These are phyloP conservation scores for Microstegium vimineum DNA, from an alignment of 176 grass and related monocot species.

Conservation along the genomic window DNA sequence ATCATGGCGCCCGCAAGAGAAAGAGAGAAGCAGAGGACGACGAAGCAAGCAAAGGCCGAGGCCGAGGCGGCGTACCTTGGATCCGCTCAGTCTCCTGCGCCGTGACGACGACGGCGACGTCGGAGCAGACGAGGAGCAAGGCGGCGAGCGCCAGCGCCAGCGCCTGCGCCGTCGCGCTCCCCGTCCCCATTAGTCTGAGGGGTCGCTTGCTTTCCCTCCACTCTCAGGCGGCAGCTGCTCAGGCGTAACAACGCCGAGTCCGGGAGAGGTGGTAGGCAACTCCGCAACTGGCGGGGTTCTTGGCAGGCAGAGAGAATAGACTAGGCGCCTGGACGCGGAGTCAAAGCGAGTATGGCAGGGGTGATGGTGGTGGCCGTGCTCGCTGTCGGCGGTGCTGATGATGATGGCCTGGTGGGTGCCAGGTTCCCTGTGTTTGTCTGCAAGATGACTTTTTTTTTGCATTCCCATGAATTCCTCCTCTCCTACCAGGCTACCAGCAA, in stretches of 20 bases:
- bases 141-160: constrained; percentile 28
- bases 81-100: constrained; percentile 52
- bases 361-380: not conserved
- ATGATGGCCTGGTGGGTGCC: too few species aligned
- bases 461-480: not conserved
- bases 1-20: too few species aligned
- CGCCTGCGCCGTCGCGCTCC: constrained; percentile 1
- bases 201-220: not conserved
- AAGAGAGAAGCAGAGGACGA: too few species aligned
- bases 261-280: not conserved
- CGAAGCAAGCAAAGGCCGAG: not conserved
- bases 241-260: not conserved
- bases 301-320: not conserved
- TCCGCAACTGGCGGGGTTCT: not conserved
- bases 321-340: not conserved
- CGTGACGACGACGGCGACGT: not conserved
- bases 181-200: not conserved
- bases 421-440: not conserved
- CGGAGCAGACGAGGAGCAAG: constrained; percentile 20
- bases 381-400: constrained; percentile 13
- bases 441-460: not conserved
- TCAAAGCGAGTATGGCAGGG: not conserved
- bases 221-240: not conserved
- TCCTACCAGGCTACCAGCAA: not conserved
- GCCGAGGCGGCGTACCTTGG: constrained; percentile 25